A percentile compares a stretch with the other conserved stretches of the same genome.
phyloP scores from a whole-genome alignment of 2,329 filamentous ascomycete species.

The Penicillium sp. region DNA sequence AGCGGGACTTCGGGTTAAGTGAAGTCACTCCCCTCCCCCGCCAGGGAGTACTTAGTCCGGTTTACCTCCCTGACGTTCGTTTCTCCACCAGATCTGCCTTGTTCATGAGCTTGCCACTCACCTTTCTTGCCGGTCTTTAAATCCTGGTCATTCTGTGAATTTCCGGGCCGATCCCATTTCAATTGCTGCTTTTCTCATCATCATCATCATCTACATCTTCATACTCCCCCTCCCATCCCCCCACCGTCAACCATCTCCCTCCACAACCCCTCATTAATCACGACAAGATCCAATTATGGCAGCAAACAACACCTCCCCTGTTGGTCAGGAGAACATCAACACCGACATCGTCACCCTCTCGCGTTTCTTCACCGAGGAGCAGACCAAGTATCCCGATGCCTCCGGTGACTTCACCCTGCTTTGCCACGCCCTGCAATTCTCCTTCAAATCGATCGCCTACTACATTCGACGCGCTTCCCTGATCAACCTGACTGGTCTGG shows the following conservation, averaged over 20 bases:
- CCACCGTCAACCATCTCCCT: not conserved
- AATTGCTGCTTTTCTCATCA: not conserved
- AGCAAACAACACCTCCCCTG: constrained; percentile 55
- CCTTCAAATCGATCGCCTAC: constrained; percentile 99
- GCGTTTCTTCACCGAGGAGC: constrained; percentile 94
- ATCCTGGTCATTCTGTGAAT: not conserved
- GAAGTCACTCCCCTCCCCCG: constrained; percentile 17
- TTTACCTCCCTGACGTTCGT: constrained; percentile 24
- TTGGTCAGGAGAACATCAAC: constrained; percentile 79
- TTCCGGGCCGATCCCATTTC: no score
- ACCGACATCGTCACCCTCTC: constrained; percentile 95
- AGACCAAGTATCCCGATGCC: constrained; percentile 88
- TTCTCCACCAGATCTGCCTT: constrained; percentile 11
- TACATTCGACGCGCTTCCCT: constrained; percentile 96
- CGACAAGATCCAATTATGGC: constrained; percentile 42
- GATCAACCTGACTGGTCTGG: constrained; percentile 93
- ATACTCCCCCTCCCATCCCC: constrained; percentile 1
- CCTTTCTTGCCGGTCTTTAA: constrained; percentile 8
- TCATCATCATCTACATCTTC: not conserved
- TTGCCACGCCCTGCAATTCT: constrained; percentile 97
- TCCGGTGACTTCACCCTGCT: constrained; percentile 99
- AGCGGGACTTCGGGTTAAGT: constrained; percentile 8
- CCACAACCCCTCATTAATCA: no score
- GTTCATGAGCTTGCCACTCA: constrained; percentile 2
- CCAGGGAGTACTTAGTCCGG: constrained; percentile 24